A percentile compares a stretch with the other conserved stretches of the same genome.
These are phyloP conservation scores for Hanseniaspora clermontiae DNA, from an alignment of 805 yeast species.

Conservation along the genomic window DNA sequence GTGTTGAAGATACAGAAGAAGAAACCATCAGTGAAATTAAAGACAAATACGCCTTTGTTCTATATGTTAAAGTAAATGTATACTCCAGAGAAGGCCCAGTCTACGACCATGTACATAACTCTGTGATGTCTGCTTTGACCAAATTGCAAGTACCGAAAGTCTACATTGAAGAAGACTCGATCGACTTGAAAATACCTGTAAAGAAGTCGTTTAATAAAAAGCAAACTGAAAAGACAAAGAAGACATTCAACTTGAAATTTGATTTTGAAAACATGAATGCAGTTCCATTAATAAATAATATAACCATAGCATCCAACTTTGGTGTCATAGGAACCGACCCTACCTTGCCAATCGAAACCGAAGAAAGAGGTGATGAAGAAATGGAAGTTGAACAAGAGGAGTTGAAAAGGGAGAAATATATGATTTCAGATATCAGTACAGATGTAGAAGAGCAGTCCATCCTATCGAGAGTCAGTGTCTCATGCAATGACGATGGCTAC, in stretches of 20 bases:
- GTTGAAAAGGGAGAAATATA: conserved; percentile 25
- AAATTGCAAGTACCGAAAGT: conserved; percentile 53
- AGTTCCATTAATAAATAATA: conserved; percentile 31
- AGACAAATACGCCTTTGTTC: conserved; percentile 38
- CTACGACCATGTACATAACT: conserved; percentile 62
- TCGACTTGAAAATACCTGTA: conserved; percentile 39
- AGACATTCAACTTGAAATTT: conserved; percentile 43
- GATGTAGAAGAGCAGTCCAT: conserved; percentile 65
- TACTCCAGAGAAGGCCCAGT: conserved; percentile 74
- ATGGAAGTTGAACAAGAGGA: conserved; percentile 24
- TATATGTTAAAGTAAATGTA: conserved; percentile 63
- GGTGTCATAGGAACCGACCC: conserved; percentile 43
- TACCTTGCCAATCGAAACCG: conserved; percentile 23
- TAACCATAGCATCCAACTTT: conserved; percentile 39
- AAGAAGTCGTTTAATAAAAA: conserved; percentile 20
- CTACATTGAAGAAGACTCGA: conserved; percentile 50
- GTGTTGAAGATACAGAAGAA: conserved; percentile 22
- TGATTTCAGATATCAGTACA: conserved; percentile 70
- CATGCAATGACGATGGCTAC: conserved; percentile 21
- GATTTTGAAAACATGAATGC: conserved; percentile 34
- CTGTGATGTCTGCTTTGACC: conserved; percentile 50
- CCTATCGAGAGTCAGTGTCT: conserved; percentile 39
- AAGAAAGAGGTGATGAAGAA: conserved; percentile 24
- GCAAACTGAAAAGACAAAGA: conserved; percentile 38
- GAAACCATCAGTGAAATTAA: conserved; percentile 31